phyloP scores from a whole-genome alignment of 2,329 filamentous ascomycete genomes.

The Fusarium sp. region DNA sequence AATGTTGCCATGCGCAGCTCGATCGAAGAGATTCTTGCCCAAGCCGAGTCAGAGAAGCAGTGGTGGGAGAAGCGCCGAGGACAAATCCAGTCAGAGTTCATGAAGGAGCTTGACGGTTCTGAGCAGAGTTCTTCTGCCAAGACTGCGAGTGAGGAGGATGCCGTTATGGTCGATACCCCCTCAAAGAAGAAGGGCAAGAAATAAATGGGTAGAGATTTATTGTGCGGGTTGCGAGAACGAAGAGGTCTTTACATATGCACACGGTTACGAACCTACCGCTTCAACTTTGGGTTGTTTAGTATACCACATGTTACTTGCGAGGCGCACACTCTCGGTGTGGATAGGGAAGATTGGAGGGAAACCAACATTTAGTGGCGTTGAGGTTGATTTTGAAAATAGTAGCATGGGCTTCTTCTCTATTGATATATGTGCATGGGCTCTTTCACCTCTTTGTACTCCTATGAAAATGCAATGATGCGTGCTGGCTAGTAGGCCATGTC shows the following conservation, averaged over 20 bases:
- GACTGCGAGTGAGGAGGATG: conserved; percentile 55
- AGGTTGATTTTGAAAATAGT: conserved; percentile 30
- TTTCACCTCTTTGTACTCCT: conserved; percentile 26
- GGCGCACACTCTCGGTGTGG: background rate
- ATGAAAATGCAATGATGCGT: conserved; percentile 41
- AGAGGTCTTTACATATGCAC: background rate
- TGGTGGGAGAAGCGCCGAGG: conserved; percentile 92
- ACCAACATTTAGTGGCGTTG: conserved; percentile 29
- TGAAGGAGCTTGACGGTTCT: conserved; percentile 83
- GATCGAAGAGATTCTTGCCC: conserved; percentile 78
- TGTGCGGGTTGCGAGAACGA: background rate
- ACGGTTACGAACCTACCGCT: background rate
- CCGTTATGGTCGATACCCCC: conserved; percentile 78
- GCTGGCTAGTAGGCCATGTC: conserved; percentile 34
- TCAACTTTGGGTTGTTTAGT: conserved; percentile 17
- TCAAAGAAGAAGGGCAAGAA: conserved; percentile 68
- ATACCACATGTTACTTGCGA: conserved; percentile 3
- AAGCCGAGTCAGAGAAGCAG: conserved; percentile 78
- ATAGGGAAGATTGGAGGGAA: background rate
- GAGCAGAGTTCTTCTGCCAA: conserved; percentile 58
- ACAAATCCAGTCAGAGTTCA: conserved; percentile 78
- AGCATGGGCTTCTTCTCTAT: conserved; percentile 38
- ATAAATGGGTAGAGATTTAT: conserved; percentile 2
- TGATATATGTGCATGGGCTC: conserved; percentile 18
- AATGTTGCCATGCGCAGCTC: conserved; percentile 81